Evolutionary conservation across 169 alveolate species (phyloP).

Genomic region (Perkinsus marinus): DNA sequence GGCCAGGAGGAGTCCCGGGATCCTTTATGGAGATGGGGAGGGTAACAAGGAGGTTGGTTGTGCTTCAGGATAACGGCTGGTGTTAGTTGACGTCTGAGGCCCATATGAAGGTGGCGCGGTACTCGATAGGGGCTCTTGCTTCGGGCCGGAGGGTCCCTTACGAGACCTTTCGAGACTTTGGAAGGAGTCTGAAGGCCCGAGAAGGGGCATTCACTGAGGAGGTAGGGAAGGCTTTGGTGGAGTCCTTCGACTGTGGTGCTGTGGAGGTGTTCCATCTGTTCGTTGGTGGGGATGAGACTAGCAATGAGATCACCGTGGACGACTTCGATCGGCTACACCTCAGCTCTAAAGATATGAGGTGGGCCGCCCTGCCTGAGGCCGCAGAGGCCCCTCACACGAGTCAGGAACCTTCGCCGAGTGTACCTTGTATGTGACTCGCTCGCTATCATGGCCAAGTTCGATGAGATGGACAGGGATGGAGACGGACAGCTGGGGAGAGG

Average conservation of each 20-base stretch:
- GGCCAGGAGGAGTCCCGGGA: neutral
- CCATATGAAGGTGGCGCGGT: neutral
- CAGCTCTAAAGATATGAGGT: neutral
- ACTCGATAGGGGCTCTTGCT: neutral
- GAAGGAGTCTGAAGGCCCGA: neutral
- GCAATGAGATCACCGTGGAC: neutral
- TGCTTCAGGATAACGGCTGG: neutral
- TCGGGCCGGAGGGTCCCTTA: neutral
- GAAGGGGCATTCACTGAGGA: neutral
- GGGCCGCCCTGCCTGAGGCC: too few species aligned
- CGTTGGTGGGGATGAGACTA: neutral
- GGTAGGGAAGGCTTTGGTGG: neutral
- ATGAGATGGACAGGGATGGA: neutral
- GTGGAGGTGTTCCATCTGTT: neutral
- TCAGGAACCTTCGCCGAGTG: neutral
- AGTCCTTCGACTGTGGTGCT: neutral
- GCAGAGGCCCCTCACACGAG: neutral
- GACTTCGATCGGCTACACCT: neutral
- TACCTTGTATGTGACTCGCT: neutral
- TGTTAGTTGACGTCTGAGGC: neutral
- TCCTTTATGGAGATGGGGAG: neutral
- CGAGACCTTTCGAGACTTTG: neutral
- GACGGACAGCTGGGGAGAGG: neutral
- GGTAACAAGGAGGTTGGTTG: neutral
- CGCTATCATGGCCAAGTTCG: neutral